Evolutionary conservation across 805 yeast species (phyloP), one percentile per base, ranked within the genome.

Genomic region (Wickerhamomyces strasburgensis): DNA sequence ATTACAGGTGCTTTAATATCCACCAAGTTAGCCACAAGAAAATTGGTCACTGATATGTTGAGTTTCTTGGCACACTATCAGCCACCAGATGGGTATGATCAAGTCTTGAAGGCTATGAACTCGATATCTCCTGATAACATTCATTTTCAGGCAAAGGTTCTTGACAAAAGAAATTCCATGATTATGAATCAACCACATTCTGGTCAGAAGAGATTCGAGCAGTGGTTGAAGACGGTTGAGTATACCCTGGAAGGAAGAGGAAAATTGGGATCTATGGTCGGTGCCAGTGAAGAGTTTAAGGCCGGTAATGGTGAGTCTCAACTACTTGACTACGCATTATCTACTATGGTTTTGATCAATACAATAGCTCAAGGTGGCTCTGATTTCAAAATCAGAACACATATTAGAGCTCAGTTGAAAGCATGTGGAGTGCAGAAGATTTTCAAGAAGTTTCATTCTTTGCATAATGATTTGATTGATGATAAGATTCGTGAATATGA

Each of bases 201-300:
- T 15, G 49, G 61, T 13, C 63, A 67, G 44, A 73, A 65, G 46
- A 59, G 82, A 28, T 78, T 82, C 48, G 84, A 79, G 43, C 70
- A 80, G 26, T 87, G 96, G 96, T 53, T 86, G 31, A 61, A 65
- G 33, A 63, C 77, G 10, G 80, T 86, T 3, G 80, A 72, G 34
- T 73, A 72, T 33, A 80, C 89, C 0, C 51, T 87, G 30, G 86
- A 79, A 39, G 96, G 96, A 3, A 72, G 89, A 48, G 98, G 98
- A 6, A 82, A 78, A 50, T 70, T 84, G 72, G 96, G 96, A 9
- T 85, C 96, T 1, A 60, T 82, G 51, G 98, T 90, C 7, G 97
- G 97, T 2, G 95, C 96, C 0, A 80, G 86, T 40, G 93, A 82
- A 8, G 97, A 90, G 47, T 71, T 78, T 37, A 79, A 77, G 40